Conservation (phyloP, 1,284 basidiomycete species). For the Trichosporon sp. region DNA sequence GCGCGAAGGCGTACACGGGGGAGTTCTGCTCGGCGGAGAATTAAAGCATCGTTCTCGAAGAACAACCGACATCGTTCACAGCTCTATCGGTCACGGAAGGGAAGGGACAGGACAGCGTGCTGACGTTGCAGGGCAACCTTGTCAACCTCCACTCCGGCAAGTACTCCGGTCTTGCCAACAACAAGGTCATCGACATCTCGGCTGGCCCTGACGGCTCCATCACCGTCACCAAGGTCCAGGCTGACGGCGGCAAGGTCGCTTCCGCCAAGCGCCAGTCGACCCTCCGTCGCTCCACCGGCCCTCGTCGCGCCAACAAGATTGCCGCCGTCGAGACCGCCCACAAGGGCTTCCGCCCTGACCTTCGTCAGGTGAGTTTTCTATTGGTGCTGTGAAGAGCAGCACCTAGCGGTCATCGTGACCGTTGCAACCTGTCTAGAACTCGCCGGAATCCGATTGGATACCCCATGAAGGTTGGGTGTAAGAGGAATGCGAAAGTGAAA, state of each 20-base stretch:
- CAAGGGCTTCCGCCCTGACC: slow-evolving; percentile 79
- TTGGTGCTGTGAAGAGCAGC: background rate
- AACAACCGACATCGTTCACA: background rate
- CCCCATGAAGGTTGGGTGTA: slow-evolving; percentile 52
- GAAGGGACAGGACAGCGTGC: background rate
- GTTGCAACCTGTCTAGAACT: slow-evolving; percentile 49
- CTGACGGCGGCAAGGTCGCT: slow-evolving; percentile 60
- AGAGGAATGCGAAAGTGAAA: slow-evolving; percentile 45
- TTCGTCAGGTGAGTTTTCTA: slow-evolving; percentile 70
- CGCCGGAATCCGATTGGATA: slow-evolving; percentile 39
- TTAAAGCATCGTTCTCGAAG: too few relatives aligned
- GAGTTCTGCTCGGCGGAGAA: too few relatives aligned
- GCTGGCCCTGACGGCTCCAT: slow-evolving; percentile 65
- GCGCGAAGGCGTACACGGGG: too few relatives aligned
- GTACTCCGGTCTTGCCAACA: slow-evolving; percentile 82
- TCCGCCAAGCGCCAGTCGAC: slow-evolving; percentile 57
- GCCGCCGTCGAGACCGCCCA: slow-evolving; percentile 66
- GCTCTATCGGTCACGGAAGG: slow-evolving; percentile 6
- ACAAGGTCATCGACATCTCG: slow-evolving; percentile 72
- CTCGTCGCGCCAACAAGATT: slow-evolving; percentile 73
- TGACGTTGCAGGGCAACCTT: slow-evolving; percentile 71
- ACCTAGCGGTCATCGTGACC: background rate
- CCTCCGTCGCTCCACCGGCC: slow-evolving; percentile 72
- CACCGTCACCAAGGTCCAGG: slow-evolving; percentile 68
- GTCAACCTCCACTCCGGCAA: slow-evolving; percentile 83